Base-by-base conservation (phyloP, 192 early-diverging fungal genomes). In the Globomyces pollinis-pini region DNA sequence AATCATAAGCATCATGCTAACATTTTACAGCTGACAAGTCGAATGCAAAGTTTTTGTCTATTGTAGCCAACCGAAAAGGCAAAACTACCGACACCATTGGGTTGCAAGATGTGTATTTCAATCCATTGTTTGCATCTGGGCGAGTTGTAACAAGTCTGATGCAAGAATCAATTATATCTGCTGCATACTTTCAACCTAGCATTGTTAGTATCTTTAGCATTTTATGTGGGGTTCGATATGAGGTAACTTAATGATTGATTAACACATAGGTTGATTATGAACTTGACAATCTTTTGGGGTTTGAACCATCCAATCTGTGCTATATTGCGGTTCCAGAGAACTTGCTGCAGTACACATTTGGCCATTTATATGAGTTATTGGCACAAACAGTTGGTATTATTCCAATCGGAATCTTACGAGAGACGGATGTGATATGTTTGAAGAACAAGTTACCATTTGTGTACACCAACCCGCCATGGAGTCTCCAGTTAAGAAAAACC, bases 381-480 rank as follows among this genome's bases (percentile, higher is more conserved):
- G 47, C 72, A 11, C 41, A 81, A 11, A 44, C 68, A 20, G 72
- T 74, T 39, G 82, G 76, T 4, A 71, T 83, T 8, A 41, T 88
- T n/a, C 66, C 84, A 2, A 33, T 88, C 43, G 84, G 84, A 1
- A 57, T 76, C 4, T 62, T 71, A 32, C 60, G 74, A 29, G 28
- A 24, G 7, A 55, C 57, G 34, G 53, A 43, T 2, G 38, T 50
- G 21, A n/a, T 16, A 30, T 23, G 13, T 8, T 32, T 69, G 35
- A 73, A 75, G 13, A 86, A 88, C 66, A 69, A 68, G 32, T 54
- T 80, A 3, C 81, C 86, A 0, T 88, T 82, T 67, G 81, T 88
- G n/a, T 82, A 81, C 68, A 81, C 79, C 1, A 88, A 88, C 61
- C 86, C 86, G 12, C 62, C 82, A n/a, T 69, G 79, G 34, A 73